phyloP scores from a whole-genome alignment of 2,329 filamentous ascomycete genomes.

The Fusarium newnesense region DNA sequence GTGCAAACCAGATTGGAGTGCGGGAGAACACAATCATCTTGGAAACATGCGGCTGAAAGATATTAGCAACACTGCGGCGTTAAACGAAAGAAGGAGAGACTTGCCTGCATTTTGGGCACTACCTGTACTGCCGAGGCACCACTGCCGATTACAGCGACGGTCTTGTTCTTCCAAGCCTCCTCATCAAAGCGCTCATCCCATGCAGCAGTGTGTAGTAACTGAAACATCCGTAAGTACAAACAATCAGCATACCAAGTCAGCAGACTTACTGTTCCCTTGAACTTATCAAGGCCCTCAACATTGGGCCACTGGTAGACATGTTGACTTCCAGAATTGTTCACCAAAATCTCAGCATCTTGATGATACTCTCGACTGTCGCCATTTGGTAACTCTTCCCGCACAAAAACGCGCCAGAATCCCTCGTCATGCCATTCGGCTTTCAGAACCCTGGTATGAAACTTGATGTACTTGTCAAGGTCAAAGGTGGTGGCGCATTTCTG shows the following conservation, averaged over 20 bases:
- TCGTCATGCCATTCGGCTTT: not conserved
- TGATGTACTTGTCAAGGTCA: not conserved
- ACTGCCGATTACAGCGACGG: not conserved
- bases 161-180: not conserved
- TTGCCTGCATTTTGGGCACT: not conserved
- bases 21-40: not conserved
- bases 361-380: not conserved
- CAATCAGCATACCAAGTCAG: rapidly evolving
- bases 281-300: not conserved
- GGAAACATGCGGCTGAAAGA: not conserved
- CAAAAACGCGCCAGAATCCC: not conserved
- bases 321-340: not conserved
- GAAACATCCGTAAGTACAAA: not conserved
- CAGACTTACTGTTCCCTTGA: not conserved
- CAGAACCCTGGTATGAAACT: not conserved
- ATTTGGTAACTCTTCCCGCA: not conserved
- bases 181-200: not conserved
- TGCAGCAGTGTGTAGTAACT: not conserved
- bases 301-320: not conserved
- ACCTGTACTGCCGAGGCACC: not conserved
- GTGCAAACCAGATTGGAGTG: not conserved
- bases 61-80: rapidly evolving
- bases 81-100: rapidly evolving
- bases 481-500: not conserved
- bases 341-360: not conserved